These are phyloP conservation scores for Scheffersomyces illinoinensis DNA, from an alignment of 1,139 yeast genomes.

Conservation along the genomic window DNA sequence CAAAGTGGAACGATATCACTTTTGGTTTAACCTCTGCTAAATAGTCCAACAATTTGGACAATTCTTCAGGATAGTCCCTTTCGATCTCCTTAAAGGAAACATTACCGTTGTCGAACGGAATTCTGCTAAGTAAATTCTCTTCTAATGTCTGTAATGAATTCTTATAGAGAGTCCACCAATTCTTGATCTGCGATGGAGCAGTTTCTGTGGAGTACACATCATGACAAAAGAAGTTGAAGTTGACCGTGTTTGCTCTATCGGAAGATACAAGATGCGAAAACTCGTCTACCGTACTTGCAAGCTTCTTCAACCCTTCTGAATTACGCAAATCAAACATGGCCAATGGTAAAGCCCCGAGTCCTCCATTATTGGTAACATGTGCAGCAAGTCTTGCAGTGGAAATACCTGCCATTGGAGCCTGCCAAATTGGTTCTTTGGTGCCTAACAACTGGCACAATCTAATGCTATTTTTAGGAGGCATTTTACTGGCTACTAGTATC, in stretches of 20 bases:
- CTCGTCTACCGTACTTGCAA: conserved; percentile 14
- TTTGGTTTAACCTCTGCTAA: conserved; percentile 12
- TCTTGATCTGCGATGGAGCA: conserved; percentile 15
- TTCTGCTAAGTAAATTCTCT: background rate
- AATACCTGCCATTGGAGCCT: conserved; percentile 58
- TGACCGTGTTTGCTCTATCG: conserved; percentile 21
- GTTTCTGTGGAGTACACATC: conserved; percentile 21
- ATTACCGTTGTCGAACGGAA: conserved; percentile 24
- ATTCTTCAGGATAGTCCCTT: conserved; percentile 3
- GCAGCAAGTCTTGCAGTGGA: conserved; percentile 44
- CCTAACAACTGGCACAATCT: conserved; percentile 12
- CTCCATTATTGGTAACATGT: conserved; percentile 38
- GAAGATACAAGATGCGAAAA: conserved; percentile 11
- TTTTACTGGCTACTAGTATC: background rate
- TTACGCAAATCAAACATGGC: conserved; percentile 30
- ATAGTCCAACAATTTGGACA: conserved; percentile 10
- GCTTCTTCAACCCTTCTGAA: conserved; percentile 9
- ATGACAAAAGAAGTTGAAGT: conserved; percentile 50
- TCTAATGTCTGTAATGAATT: background rate
- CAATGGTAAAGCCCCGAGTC: conserved; percentile 47
- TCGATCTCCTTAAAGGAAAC: conserved; percentile 39
- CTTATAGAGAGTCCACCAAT: conserved; percentile 26
- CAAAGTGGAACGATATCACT: conserved; percentile 53
- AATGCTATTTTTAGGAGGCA: background rate
- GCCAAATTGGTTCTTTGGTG: conserved; percentile 40